Evolutionary conservation across 2,329 filamentous ascomycete species (phyloP).

Genomic region (Cytospora leucostoma): DNA sequence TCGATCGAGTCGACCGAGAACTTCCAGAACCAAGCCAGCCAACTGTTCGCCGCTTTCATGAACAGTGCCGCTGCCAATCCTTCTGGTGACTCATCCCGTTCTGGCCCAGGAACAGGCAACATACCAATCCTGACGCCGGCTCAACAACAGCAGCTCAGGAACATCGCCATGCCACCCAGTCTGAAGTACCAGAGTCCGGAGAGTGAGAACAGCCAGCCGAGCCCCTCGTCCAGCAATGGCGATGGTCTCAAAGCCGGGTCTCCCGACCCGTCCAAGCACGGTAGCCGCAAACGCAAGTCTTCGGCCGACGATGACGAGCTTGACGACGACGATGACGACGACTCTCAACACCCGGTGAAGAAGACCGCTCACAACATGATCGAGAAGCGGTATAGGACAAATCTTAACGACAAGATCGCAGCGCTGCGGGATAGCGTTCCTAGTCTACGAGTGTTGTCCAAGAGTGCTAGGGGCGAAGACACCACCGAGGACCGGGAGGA

Average conservation of each 20-base stretch:
- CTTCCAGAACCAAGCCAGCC: constrained; percentile 8
- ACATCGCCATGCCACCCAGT: constrained; percentile 65
- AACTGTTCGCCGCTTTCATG: constrained; percentile 26
- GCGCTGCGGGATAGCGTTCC: constrained; percentile 90
- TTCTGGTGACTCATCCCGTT: constrained; percentile 34
- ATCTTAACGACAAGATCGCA: constrained; percentile 95
- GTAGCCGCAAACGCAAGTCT: constrained; percentile 68
- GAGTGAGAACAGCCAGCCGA: constrained; percentile 59
- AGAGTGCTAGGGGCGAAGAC: constrained; percentile 68
- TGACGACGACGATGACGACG: constrained; percentile 61
- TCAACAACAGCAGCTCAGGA: constrained; percentile 62
- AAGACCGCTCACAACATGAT: constrained; percentile 99
- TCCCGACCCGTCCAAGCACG: constrained; percentile 56
- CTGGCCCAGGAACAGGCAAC: constrained; percentile 37
- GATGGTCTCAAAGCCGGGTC: constrained; percentile 56
- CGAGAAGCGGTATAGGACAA: constrained; percentile 94
- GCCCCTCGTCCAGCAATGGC: constrained; percentile 57
- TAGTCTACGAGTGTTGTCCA: constrained; percentile 81
- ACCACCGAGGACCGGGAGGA: constrained; percentile 76
- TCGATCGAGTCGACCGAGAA: constrained; percentile 1
- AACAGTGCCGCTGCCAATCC: constrained; percentile 33
- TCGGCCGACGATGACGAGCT: constrained; percentile 60
- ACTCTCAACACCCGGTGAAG: constrained; percentile 64
- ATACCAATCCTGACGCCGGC: constrained; percentile 54
- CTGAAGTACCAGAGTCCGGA: constrained; percentile 61